phyloP scores from a whole-genome alignment of 805 yeast species.

The Starmera dryadoides region DNA sequence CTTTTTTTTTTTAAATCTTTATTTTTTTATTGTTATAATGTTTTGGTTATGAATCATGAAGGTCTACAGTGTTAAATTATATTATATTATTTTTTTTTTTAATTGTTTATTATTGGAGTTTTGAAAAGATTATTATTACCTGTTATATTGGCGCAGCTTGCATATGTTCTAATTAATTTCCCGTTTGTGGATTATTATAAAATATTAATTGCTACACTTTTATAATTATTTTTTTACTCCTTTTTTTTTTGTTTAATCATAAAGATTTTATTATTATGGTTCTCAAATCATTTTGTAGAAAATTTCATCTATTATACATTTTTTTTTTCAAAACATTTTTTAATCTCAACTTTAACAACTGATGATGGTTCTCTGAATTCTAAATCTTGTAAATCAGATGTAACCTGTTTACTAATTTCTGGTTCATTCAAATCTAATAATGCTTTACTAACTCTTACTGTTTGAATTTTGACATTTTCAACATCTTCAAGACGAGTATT shows the following conservation, averaged over 20 bases:
- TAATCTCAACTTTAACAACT: constrained; percentile 32
- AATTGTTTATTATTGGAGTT: too few relatives aligned
- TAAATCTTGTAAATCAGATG: constrained; percentile 18
- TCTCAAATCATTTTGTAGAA: too few relatives aligned
- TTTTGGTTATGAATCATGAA: background rate
- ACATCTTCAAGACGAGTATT: constrained; percentile 32
- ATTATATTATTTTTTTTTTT: too few relatives aligned
- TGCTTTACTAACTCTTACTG: constrained; percentile 29
- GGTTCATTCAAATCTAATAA: constrained; percentile 14
- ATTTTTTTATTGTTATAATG: too few relatives aligned
- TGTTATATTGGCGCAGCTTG: too few relatives aligned
- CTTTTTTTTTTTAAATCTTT: too few relatives aligned
- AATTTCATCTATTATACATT: too few relatives aligned
- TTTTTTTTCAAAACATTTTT: background rate
- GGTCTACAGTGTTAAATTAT: background rate
- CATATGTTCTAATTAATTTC: too few relatives aligned
- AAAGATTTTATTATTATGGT: background rate
- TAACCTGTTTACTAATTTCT: constrained; percentile 10
- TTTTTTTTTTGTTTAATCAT: background rate
- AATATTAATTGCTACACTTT: background rate
- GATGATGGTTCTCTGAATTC: constrained; percentile 35
- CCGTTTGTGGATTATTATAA: too few relatives aligned
- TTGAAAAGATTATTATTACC: too few relatives aligned
- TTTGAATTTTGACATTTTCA: constrained; percentile 54
- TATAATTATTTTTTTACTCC: too few relatives aligned